A percentile compares a stretch with the other conserved stretches of the same genome.
These are phyloP conservation scores for Monilinia fructigena DNA, from an alignment of 2,329 filamentous ascomycete species.

Conservation along the genomic window DNA sequence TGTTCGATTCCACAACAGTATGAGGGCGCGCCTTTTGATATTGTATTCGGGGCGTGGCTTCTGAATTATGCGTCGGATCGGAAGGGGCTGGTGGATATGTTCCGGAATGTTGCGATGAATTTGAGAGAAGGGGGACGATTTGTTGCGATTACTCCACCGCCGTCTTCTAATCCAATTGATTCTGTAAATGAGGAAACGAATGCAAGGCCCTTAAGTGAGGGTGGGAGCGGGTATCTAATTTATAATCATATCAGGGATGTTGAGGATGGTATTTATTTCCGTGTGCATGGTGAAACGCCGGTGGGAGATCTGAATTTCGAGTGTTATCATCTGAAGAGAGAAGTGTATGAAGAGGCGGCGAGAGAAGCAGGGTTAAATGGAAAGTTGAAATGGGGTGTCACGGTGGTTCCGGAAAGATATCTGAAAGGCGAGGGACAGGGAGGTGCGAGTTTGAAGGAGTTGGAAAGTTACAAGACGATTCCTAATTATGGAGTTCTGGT, in stretches of 20 bases:
- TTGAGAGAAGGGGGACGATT: conserved; percentile 42
- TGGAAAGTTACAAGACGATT: conserved; percentile 34
- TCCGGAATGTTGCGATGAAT: conserved; percentile 40
- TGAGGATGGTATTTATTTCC: conserved; percentile 31
- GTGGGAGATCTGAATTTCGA: conserved; percentile 34
- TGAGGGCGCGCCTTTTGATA: conserved; percentile 39
- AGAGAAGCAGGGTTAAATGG: conserved; percentile 37
- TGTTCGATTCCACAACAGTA: conserved; percentile 36
- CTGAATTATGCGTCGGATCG: conserved; percentile 42
- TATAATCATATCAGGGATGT: conserved; percentile 29
- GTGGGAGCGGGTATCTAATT: conserved; percentile 28
- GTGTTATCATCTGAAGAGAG: conserved; percentile 38
- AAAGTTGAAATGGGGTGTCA: conserved; percentile 34
- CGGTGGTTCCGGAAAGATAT: conserved; percentile 33
- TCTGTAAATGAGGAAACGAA: conserved; percentile 29
- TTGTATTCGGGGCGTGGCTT: conserved; percentile 43
- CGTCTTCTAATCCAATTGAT: conserved; percentile 32
- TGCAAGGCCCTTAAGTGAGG: conserved; percentile 26
- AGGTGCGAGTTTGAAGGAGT: conserved; percentile 33
- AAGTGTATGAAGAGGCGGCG: conserved; percentile 38
- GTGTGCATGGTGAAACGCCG: conserved; percentile 28
- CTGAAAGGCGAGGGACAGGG: conserved; percentile 30
- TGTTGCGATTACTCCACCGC: conserved; percentile 37
- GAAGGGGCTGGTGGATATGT: conserved; percentile 41
- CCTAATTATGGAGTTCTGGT: conserved; percentile 35